These are phyloP conservation scores for Dryas integrifolia DNA, from an alignment of 331 rosid genomes.

Conservation along the genomic window DNA sequence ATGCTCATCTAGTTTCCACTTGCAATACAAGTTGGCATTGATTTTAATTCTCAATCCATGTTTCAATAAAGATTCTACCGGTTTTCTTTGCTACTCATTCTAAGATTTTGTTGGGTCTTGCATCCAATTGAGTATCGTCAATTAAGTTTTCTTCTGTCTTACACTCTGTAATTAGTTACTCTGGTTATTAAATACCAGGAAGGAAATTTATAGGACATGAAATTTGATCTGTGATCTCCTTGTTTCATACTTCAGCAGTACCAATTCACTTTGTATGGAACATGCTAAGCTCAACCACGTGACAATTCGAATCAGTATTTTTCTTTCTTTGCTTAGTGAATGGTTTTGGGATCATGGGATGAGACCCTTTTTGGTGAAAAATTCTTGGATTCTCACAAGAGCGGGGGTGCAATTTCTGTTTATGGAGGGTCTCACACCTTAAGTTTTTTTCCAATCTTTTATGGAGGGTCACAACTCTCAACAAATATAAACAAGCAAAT, in stretches of 20 bases:
- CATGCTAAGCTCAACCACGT: not conserved
- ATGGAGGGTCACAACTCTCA: not conserved
- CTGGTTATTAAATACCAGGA: not conserved
- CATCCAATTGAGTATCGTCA: not conserved
- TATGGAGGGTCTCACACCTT: too few relatives aligned
- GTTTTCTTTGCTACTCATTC: constrained; percentile 7
- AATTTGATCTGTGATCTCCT: not conserved
- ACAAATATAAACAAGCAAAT: constrained; percentile 7
- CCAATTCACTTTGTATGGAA: too few relatives aligned
- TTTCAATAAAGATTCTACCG: not conserved
- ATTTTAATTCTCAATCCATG: not conserved
- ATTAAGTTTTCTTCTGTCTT: not conserved
- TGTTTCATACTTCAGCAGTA: not conserved
- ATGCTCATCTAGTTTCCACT: constrained; percentile 27
- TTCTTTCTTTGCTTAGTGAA: too few relatives aligned
- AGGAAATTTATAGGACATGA: not conserved
- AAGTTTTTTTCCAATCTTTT: too few relatives aligned
- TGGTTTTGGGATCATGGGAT: too few relatives aligned
- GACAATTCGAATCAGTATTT: too few relatives aligned
- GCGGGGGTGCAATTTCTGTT: too few relatives aligned
- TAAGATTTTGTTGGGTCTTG: constrained; percentile 6
- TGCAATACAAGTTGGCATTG: constrained; percentile 22
- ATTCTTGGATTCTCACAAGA: not conserved
- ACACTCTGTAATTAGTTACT: not conserved
- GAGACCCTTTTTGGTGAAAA: not conserved